phyloP scores from a whole-genome alignment of 192 early-diverging fungal species.

The Linnemannia exigua region DNA sequence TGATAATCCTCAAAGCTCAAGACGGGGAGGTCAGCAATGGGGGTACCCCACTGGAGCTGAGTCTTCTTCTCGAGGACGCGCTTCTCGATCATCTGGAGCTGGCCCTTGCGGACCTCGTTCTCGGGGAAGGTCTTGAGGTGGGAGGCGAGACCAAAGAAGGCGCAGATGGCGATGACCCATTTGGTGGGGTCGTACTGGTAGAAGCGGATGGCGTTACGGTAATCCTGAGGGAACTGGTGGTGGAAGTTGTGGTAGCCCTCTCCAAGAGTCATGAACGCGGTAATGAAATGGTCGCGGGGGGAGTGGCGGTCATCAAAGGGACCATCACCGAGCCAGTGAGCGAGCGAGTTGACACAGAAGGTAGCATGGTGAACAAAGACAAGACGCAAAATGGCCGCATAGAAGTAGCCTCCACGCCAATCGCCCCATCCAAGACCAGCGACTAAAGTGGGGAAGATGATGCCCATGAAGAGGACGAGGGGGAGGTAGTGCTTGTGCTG shows the following conservation, averaged over 20 bases:
- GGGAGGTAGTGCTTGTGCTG: slow-evolving; percentile 84
- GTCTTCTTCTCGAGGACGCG: slow-evolving; percentile 74
- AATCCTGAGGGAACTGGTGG: slow-evolving; percentile 91
- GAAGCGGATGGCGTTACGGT: slow-evolving; percentile 85
- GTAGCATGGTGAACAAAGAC: slow-evolving; percentile 90
- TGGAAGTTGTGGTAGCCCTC: slow-evolving; percentile 94
- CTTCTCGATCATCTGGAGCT: slow-evolving; percentile 88
- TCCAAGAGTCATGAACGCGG: slow-evolving; percentile 84
- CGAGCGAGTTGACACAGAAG: slow-evolving; percentile 91
- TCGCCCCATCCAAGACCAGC: slow-evolving; percentile 90
- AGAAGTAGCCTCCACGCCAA: slow-evolving; percentile 86
- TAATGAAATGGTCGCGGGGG: slow-evolving; percentile 89
- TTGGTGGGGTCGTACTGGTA: slow-evolving; percentile 92
- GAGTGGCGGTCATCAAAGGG: slow-evolving; percentile 89
- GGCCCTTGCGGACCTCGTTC: slow-evolving; percentile 87
- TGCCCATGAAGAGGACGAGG: slow-evolving; percentile 80
- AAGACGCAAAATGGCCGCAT: slow-evolving; percentile 78
- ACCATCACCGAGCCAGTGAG: slow-evolving; percentile 82
- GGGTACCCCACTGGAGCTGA: slow-evolving; percentile 82
- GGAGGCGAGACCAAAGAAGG: slow-evolving; percentile 76
- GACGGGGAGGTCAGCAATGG: slow-evolving; percentile 78
- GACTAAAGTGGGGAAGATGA: slow-evolving; percentile 87
- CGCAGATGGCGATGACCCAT: slow-evolving; percentile 79
- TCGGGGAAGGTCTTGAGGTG: slow-evolving; percentile 85
- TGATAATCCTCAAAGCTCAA: slow-evolving; percentile 77